Base-by-base conservation (phyloP, 768 basidiomycete species). In the Kwoniella sp. region DNA sequence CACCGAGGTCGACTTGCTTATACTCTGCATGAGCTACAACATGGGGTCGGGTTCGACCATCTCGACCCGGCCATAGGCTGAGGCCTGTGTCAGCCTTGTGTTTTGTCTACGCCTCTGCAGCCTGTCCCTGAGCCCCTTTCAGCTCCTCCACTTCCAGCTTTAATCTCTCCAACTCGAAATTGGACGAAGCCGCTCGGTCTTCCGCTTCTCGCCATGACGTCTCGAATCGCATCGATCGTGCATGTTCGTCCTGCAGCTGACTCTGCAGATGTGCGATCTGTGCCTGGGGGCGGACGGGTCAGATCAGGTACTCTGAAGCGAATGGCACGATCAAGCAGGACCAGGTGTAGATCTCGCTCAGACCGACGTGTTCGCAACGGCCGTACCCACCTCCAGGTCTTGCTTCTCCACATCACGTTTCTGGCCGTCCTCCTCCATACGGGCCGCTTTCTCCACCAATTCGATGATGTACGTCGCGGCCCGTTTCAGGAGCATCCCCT, bases 401-500 rank as follows among this genome's bases (percentile, higher is more conserved):
- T 33, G 22, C 39, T 51, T 62, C 33, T 62, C 57, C 15, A 20
- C 25, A 8, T 63, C 63, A 3, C 31, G 23, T 43, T 57, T 65
- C 9, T 44, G 36, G 3, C 52, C 39, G 36, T 63, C 61, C 17
- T 51, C 53, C n/a, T 57, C 53, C 12, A 25, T 22, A 20, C 88
- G 88, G 69, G 92, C 87, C 54, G 89, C 89, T 59, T 90, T 91
- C 73, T 88, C 87, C 63, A 89, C 88, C 42, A 96, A 80, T 60
- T 89, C 86, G 60, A 87, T 84, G 69, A 98, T 90, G 73, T 96
- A 92, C 63, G 87, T 83, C 31, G 90, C 90, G 1, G 91, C 89
- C 28, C 86, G 86, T 2, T 82, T 79, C 19, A 98, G 83, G 57
- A 96, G 86, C 3, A 87, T 86, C 17, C 89, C 88, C 69, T 98